These are phyloP conservation scores for Acanthamoeba polyphaga DNA, from an alignment of 208 protist species.

Conservation along the genomic window DNA sequence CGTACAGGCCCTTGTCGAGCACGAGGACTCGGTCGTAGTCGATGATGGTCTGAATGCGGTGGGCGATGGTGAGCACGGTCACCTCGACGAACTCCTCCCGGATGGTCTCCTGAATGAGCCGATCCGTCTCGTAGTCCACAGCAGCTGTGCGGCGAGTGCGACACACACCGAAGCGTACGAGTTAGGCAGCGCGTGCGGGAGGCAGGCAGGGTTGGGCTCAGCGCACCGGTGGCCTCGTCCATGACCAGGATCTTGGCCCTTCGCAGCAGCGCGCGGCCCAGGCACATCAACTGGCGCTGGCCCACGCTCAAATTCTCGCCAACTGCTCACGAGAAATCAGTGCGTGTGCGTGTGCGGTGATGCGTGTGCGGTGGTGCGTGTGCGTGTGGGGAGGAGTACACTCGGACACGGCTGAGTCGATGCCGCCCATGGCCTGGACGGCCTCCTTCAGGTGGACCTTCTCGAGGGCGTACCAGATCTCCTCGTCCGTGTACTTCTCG, in stretches of 20 bases:
- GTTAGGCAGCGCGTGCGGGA: too few species aligned
- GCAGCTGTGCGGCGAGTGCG: constrained; percentile 39
- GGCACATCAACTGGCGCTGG: constrained; percentile 79
- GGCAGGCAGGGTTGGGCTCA: neutral
- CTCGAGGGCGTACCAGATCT: constrained; percentile 74
- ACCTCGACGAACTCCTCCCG: constrained; percentile 78
- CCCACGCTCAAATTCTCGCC: constrained; percentile 82
- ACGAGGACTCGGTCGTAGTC: constrained; percentile 80
- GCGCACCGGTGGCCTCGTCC: constrained; percentile 90
- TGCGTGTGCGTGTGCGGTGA: too few species aligned
- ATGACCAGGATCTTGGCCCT: constrained; percentile 91
- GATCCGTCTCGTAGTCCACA: constrained; percentile 88
- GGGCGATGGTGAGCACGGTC: constrained; percentile 89
- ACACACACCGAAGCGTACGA: constrained; percentile 68
- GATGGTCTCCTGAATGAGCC: constrained; percentile 87
- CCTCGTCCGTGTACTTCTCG: constrained; percentile 79
- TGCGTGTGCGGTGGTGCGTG: too few species aligned
- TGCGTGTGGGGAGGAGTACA: neutral
- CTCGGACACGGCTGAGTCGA: constrained; percentile 79
- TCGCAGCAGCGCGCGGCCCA: constrained; percentile 65
- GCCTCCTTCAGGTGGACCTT: constrained; percentile 82
- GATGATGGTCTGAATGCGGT: constrained; percentile 88
- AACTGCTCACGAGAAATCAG: constrained; percentile 66
- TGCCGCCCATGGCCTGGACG: constrained; percentile 54
- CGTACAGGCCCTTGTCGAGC: constrained; percentile 64